Conservation (phyloP, 164 flowering plant genomes). For the Protea cynaroides region DNA sequence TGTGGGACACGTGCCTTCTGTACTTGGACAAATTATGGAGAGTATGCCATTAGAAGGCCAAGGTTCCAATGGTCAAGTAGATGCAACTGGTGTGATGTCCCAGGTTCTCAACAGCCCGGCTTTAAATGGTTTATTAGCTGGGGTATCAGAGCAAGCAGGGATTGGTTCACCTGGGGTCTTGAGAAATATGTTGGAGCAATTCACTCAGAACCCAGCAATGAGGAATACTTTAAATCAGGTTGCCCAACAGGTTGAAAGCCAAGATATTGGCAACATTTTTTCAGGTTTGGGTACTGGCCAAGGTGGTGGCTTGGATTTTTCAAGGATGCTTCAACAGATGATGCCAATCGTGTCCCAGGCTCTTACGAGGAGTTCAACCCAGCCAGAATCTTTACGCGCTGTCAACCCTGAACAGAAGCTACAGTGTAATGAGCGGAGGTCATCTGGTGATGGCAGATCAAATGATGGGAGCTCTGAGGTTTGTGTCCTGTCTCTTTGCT, state of each 20-base stretch:
- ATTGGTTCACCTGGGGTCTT: conserved; percentile 67
- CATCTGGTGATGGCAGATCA: conserved; percentile 17
- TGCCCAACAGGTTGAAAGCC: conserved; percentile 65
- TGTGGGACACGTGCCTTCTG: conserved; percentile 18
- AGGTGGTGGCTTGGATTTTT: conserved; percentile 72
- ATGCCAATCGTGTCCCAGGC: conserved; percentile 93
- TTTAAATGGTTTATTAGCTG: conserved; percentile 56
- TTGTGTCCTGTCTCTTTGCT: neutral
- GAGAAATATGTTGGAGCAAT: conserved; percentile 70
- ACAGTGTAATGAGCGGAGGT: conserved; percentile 15
- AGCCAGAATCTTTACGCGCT: conserved; percentile 18
- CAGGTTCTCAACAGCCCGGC: conserved; percentile 65
- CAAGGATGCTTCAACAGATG: conserved; percentile 89
- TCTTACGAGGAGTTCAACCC: conserved; percentile 39
- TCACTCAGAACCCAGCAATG: conserved; percentile 75
- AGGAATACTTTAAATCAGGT: conserved; percentile 68
- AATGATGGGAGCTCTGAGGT: conserved; percentile 30
- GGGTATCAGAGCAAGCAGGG: conserved; percentile 85
- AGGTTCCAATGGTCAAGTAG: conserved; percentile 37
- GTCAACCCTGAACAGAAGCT: conserved; percentile 19
- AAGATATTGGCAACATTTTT: conserved; percentile 55
- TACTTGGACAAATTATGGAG: conserved; percentile 16
- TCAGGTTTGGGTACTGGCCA: conserved; percentile 52
- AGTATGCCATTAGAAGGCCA: conserved; percentile 19
- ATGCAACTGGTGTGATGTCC: conserved; percentile 57